Base-by-base conservation (phyloP, 2,329 filamentous ascomycete genomes). In the Aspergillus sp. region DNA sequence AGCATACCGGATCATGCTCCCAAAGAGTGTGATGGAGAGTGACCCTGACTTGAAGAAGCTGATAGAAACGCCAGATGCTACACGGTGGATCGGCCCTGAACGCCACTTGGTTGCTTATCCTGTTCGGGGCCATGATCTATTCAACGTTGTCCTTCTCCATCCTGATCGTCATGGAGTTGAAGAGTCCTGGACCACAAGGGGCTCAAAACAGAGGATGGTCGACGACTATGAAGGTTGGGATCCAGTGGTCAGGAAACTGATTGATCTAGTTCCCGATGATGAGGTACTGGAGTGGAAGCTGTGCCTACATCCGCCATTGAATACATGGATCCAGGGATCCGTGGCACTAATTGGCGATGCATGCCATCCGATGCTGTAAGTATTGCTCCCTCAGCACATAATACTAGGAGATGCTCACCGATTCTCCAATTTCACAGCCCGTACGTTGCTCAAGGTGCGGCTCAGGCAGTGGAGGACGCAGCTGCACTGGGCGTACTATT, bases 21-120 rank as follows among this genome's bases (percentile, higher is more conserved):
- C 82, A 1, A 84, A 89, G 12, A 81, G 84, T 31, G 80, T 88
- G 58, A 89, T 93, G 84, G 74, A 80, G 56, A 64, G 82, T 21
- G 88, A 92, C 64, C 82, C 88, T 0, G 87, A 90, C 62, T 78
- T 91, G 48, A 77, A 88, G 53, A 80, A 76, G n/a, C 80, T 92
- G 9, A 79, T 93, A 21, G 84, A 90, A 64, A 80, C 82, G 44
- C 84, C 91, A 66, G 79, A 82, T 49, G 89, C 89, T 3, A 87
- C 86, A 40, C 83, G 90, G 50, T 93, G 89, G 90, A 88, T 93
- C 52, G 90, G 90, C 33, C 86, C 87, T 68, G 84, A 84, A 64
- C 82, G 88, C 1, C 90, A 93, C 73, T 89, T 91, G 71, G 90
- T 93, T 65, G 88, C 88, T 0, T 93, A 93, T 70, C 87, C 89